Percentiles rank a stretch among this genome's conserved stretches.
Conservation (phyloP, 495 filamentous ascomycete genomes). For the Schizothecium vesticola region DNA sequence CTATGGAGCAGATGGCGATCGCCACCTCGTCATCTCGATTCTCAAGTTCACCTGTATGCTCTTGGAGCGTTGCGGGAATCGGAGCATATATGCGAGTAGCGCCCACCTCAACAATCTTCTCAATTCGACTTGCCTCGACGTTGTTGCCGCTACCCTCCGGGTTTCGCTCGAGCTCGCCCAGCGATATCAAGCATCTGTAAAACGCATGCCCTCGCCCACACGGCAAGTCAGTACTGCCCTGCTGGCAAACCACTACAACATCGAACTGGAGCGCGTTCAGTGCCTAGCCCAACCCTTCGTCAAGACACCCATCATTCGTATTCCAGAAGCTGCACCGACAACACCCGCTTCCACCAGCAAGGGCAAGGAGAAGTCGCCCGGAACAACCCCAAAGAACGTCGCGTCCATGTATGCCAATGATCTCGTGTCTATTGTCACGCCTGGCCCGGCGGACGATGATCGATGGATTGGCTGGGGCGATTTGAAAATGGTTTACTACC, state of each 20-base stretch:
- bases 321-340: constrained; percentile 38
- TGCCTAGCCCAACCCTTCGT: constrained; percentile 78
- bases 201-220: constrained; percentile 54
- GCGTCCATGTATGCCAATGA: constrained; percentile 68
- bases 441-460: constrained; percentile 32
- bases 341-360: constrained; percentile 51
- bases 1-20: constrained; percentile 68
- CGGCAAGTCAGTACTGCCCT: constrained; percentile 64
- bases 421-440: constrained; percentile 60
- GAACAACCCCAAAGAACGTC: constrained; percentile 33
- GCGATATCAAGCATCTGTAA: constrained; percentile 82
- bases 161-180: constrained; percentile 80
- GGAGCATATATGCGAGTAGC: constrained; percentile 93
- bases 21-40: constrained; percentile 69
- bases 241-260: constrained; percentile 84
- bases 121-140: constrained; percentile 72
- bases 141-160: constrained; percentile 69
- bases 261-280: constrained; percentile 83
- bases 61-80: constrained; percentile 91
- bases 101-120: constrained; percentile 77
- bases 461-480: constrained; percentile 48
- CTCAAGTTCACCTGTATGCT: constrained; percentile 81
- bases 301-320: constrained; percentile 48
- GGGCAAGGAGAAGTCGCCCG: constrained; percentile 62
- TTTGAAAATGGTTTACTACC: constrained; percentile 44